Base-by-base conservation (phyloP, 495 filamentous ascomycete genomes). In the Trichoderma orchidacearum region DNA sequence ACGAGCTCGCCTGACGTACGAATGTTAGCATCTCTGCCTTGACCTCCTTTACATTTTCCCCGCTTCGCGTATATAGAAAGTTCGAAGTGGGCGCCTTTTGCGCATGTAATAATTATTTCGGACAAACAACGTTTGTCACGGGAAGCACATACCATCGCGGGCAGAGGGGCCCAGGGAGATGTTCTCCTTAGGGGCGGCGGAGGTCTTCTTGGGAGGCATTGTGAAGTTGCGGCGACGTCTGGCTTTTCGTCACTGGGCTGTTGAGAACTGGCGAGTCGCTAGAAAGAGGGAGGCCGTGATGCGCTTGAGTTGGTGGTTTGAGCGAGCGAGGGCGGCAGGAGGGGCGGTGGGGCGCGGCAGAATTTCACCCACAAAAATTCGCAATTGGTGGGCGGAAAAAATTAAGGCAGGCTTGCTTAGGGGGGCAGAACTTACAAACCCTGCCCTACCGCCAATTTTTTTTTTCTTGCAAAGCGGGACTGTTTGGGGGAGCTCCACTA, bases 81-180 rank as follows among this genome's bases (percentile, higher is more conserved):
- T 27, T 48, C 41, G 21, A 27, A 23, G 21, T 7, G 21, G 8
- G 4, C 21, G 41, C 21, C 32, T n/a, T n/a, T 35, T n/a, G n/a
- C n/a, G 32, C 5, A n/a, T n/a, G n/a, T n/a, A n/a, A n/a, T n/a
- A n/a, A n/a, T n/a, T n/a, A n/a, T n/a, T n/a, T n/a, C n/a, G n/a
- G n/a, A n/a, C n/a, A n/a, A n/a, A n/a, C n/a, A n/a, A 15, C 4
- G 17, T 15, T 7, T 36, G 34, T 36, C 34, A n/a, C 12, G 18
- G 51, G 51, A 34, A 25, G 52, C 29, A 63, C 79, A 64, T 68
- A 90, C 87, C 89, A 77, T 95, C 90, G 70, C 88, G 79, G 72
- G 86, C 86, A 75, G 94, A 89, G 66, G 93, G 93, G 63, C 93
- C 93, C 62, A 98, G 87, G 76, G 89, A 90, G 82, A 98, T 89